Evolutionary conservation across 129 eudicot genomes (phyloP).

Genomic region (Helianthus tuberosus): DNA sequence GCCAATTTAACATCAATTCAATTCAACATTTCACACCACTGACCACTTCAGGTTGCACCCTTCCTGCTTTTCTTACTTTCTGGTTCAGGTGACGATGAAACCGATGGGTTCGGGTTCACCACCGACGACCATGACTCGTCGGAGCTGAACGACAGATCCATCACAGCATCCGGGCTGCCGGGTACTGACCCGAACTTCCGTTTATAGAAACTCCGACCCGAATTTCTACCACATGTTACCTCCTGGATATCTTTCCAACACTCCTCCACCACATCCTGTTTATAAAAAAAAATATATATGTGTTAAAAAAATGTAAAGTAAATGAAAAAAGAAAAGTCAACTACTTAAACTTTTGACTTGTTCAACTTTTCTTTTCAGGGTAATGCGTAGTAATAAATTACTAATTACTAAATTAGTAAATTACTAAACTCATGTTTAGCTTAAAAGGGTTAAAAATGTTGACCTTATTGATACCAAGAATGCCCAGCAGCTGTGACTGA

Average conservation of each 20-base stretch:
- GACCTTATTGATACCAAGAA: slow-evolving; percentile 77
- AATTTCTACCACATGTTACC: slow-evolving; percentile 41
- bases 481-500: slow-evolving; percentile 62
- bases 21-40: slow-evolving; percentile 7
- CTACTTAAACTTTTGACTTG: slow-evolving; percentile 13
- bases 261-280: slow-evolving; percentile 68
- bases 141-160: slow-evolving; percentile 71
- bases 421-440: not conserved
- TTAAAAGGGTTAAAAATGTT: not conserved
- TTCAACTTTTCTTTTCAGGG: slow-evolving; percentile 12
- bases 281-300: not conserved
- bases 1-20: slow-evolving; percentile 56
- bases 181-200: slow-evolving; percentile 67
- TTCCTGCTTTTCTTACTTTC: slow-evolving; percentile 51
- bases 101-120: slow-evolving; percentile 38
- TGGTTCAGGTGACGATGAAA: slow-evolving; percentile 63
- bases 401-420: not conserved
- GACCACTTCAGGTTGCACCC: slow-evolving; percentile 17
- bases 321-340: slow-evolving; percentile 22
- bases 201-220: slow-evolving; percentile 47
- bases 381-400: not conserved
- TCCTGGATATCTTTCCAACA: slow-evolving; percentile 64
- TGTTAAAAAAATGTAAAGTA: not conserved
- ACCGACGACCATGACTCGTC: slow-evolving; percentile 63
- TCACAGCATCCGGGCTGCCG: slow-evolving; percentile 77